Evolutionary conservation across 495 filamentous ascomycete genomes (phyloP).

Genomic region (Penicillium simplicissimum): DNA sequence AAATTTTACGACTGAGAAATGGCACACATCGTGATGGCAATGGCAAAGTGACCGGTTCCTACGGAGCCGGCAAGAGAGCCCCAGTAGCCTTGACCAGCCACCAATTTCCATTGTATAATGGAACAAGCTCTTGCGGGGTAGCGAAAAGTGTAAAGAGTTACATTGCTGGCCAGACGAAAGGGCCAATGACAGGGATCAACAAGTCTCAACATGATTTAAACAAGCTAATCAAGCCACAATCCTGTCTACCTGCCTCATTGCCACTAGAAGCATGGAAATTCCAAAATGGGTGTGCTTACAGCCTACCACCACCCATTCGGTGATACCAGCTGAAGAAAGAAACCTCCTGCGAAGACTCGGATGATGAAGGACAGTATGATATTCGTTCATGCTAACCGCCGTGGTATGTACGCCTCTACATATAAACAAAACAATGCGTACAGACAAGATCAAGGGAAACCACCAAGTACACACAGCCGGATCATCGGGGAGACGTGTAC

Average conservation of each 20-base stretch:
- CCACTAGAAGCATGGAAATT: no score
- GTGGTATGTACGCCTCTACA: constrained; percentile 7
- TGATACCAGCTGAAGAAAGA: no score
- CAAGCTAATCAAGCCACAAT: no score
- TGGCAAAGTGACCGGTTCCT: background rate
- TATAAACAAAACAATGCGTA: constrained; percentile 4
- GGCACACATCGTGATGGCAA: background rate
- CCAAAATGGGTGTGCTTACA: background rate
- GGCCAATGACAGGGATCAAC: no score
- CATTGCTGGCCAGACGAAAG: constrained; percentile 5
- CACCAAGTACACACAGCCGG: background rate
- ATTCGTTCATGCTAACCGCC: constrained; percentile 2
- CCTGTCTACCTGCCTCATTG: no score
- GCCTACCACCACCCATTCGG: background rate
- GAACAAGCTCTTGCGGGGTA: constrained; percentile 20
- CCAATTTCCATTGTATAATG: constrained; percentile 26
- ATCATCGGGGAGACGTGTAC: background rate
- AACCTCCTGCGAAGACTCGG: background rate
- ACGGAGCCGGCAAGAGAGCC: constrained; percentile 5
- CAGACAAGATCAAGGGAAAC: background rate
- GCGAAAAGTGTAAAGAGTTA: constrained; percentile 19
- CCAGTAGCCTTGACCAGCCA: constrained; percentile 16
- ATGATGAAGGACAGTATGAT: background rate
- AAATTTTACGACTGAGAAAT: background rate
- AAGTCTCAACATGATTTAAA: no score